Conservation (phyloP, 2,329 filamentous ascomycete species). For the Colletotrichum magnum region DNA sequence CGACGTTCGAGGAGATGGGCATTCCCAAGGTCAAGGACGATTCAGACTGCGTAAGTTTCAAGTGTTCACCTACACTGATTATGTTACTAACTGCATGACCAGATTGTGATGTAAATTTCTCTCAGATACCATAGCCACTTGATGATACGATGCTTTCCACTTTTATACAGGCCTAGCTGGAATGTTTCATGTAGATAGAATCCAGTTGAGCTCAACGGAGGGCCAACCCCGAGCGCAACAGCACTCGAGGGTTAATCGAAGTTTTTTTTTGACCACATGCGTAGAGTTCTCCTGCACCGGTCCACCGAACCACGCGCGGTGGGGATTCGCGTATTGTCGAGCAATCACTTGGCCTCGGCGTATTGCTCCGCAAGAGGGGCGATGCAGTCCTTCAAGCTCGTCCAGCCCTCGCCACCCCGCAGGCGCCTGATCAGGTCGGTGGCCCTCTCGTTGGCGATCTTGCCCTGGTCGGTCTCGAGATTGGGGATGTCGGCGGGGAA, state of each 20-base stretch:
- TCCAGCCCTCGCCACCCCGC: slow-evolving; percentile 15
- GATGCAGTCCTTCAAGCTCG: slow-evolving; percentile 13
- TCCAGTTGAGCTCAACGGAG: slow-evolving; percentile 7
- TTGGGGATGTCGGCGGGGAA: slow-evolving; percentile 23
- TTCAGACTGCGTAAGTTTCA: slow-evolving; percentile 85
- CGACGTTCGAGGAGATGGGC: slow-evolving; percentile 99
- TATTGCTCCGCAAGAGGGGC: slow-evolving; percentile 18
- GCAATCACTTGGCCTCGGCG: neutral
- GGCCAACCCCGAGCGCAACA: slow-evolving; percentile 21
- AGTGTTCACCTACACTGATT: neutral
- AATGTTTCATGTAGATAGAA: slow-evolving; percentile 33
- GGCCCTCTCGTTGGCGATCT: slow-evolving; percentile 17
- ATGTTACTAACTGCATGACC: neutral
- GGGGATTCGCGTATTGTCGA: neutral
- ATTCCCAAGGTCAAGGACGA: slow-evolving; percentile 87
- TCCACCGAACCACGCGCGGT: neutral
- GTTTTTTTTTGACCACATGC: slow-evolving; percentile 9
- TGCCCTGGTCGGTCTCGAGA: slow-evolving; percentile 22
- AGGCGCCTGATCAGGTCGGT: slow-evolving; percentile 13
- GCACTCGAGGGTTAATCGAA: slow-evolving; percentile 26
- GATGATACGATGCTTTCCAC: slow-evolving; percentile 33
- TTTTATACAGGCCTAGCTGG: slow-evolving; percentile 12
- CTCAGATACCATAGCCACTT: slow-evolving; percentile 37
- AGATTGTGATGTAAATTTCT: slow-evolving; percentile 40
- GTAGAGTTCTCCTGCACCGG: too few species aligned